Conservation (phyloP, 768 basidiomycete genomes). For the Psilocybe tampanensis region DNA sequence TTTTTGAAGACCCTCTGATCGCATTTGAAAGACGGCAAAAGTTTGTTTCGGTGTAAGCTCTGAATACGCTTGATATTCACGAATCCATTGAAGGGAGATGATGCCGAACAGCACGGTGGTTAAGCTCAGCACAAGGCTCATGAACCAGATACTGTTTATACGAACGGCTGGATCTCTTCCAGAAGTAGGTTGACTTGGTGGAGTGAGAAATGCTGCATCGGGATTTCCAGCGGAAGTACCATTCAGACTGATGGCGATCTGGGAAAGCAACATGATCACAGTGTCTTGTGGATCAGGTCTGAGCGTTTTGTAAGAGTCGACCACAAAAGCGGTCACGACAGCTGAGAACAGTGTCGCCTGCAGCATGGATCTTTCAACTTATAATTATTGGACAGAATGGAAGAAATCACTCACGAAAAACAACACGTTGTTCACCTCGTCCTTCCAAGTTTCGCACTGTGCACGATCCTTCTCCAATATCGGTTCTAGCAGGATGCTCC, state of each 20-base stretch:
- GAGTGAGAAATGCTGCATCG: neutral
- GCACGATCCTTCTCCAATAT: neutral
- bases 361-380: neutral
- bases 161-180: neutral
- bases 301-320: neutral
- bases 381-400: neutral
- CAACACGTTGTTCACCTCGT: slow-evolving; percentile 1
- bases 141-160: slow-evolving; percentile 3
- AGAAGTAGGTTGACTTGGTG: neutral
- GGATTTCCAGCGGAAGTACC: neutral
- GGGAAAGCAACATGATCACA: neutral
- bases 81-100: neutral
- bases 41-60: slow-evolving; percentile 1
- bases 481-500: neutral
- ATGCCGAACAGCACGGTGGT: slow-evolving; percentile 1
- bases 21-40: slow-evolving; percentile 1
- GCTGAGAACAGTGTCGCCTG: slow-evolving; percentile 2
- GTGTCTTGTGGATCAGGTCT: neutral
- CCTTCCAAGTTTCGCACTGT: slow-evolving; percentile 1
- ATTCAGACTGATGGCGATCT: neutral
- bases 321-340: neutral
- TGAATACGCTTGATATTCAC: neutral
- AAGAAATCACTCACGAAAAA: neutral
- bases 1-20: neutral
- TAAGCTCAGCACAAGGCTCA: neutral